Base-by-base conservation (phyloP, 306 rosid species). In the Biancaea sappan region DNA sequence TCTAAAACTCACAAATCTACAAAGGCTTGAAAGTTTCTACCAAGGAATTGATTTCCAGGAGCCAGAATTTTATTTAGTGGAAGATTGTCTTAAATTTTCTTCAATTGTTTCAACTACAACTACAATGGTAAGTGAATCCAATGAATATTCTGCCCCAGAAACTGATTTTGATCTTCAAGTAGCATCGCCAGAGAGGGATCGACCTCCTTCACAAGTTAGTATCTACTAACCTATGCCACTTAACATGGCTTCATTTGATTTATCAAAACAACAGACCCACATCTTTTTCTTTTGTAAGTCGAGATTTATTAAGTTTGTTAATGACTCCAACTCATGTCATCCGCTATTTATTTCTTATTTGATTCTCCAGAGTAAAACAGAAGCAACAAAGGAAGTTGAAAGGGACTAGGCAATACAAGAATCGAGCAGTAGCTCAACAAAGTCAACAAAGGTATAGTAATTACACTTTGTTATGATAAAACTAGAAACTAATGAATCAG, bases 11-110 rank as follows among this genome's bases (percentile, higher is more conserved):
- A 2, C 0, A 9, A 8, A 51, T 37, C 35, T 63, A 15, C 54
- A 43, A 48, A 69, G 8, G 5, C 25, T 70, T 24, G 12, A 6
- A 50, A 32, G 29, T 10, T n/a, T 66, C 47, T 40, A 6, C 24
- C 73, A 53, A 53, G 44, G 66, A 9, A 65, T 52, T 40, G 73
- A 65, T 28, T 34, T 63, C 21, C 37, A 34, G 46, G 25, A 8
- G 6, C 4, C 24, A 8, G 16, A 26, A 13, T 11, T 28, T 19
- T 52, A 6, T 53, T 0, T 28, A 51, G 73, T 75, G 65, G n/a
- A 43, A 34, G 32, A 26, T 28, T 75, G 79, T 38, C 54, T 31
- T 10, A 53, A 52, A n/a, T 14, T 52, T 44, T 29, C 66, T 8
- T 22, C n/a, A n/a, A n/a, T n/a, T n/a, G n/a, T n/a, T n/a, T n/a